phyloP scores from a whole-genome alignment of 2,329 filamentous ascomycete genomes.

The Zymoseptoria passerinii region DNA sequence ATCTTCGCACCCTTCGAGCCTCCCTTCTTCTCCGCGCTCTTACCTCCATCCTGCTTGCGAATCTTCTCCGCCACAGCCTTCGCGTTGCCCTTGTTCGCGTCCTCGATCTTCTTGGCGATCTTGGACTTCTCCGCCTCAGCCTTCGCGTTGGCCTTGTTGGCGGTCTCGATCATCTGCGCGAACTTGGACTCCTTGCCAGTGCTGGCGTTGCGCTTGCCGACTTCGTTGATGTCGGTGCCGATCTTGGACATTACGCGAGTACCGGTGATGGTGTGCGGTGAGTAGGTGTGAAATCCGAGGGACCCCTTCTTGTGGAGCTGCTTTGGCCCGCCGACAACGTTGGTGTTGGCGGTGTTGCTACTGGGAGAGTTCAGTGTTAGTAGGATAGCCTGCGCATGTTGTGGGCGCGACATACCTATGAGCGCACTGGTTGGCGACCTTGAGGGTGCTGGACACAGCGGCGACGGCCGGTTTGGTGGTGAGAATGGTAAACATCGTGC shows the following conservation, averaged over 20 bases:
- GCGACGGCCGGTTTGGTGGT: not conserved
- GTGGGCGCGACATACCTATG: not conserved
- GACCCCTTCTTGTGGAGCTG: not conserved
- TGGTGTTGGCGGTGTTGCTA: not conserved
- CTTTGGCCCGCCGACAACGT: not conserved
- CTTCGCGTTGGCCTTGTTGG: not conserved
- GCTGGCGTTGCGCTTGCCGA: not conserved
- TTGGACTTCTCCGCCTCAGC: not conserved
- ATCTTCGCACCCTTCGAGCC: not conserved
- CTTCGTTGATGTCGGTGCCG: not conserved
- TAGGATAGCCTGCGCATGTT: not conserved
- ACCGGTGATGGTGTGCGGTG: not conserved
- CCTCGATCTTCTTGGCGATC: not conserved
- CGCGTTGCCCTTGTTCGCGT: not conserved
- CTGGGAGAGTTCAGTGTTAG: not conserved
- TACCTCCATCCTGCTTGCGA: not conserved
- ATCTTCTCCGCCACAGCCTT: not conserved
- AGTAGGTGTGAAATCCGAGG: not conserved
- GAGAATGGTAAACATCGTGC: not conserved
- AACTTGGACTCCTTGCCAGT: not conserved
- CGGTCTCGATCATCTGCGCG: not conserved
- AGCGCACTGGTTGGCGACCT: not conserved
- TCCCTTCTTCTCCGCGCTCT: not conserved
- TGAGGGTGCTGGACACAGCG: not conserved
- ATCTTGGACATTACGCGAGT: not conserved